Evolutionary conservation across 2,329 filamentous ascomycete species (phyloP), one percentile per base, ranked within the genome.

Genomic region (Colletotrichum lindemuthianum): DNA sequence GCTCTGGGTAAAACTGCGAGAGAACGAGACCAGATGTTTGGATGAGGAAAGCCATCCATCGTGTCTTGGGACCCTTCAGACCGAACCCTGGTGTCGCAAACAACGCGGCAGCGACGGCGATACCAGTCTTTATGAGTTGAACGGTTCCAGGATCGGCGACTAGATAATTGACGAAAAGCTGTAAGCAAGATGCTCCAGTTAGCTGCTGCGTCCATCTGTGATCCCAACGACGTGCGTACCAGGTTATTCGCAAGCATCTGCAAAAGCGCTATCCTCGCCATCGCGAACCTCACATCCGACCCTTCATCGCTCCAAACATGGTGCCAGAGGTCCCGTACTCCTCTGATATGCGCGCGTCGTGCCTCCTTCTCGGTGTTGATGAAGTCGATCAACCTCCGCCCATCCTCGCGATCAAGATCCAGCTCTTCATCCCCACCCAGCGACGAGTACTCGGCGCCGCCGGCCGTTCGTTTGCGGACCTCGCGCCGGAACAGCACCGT

Each of bases 201-300:
- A 5, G 24, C 13, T 10, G 13, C 32, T 8, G 6, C 37, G 6
- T 49, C 44, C 33, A 57, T 8, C n/a, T n/a, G 6, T 34, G 10
- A 13, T 24, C 6, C 36, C 33, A 34, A 11, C 11, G 2, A 24
- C 3, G 6, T 33, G 4, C 44, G 37, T 68, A 73, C 72, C 43
- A 69, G 69, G 61, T 76, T 76, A 63, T 75, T 76, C 54, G 75
- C 72, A 32, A 76, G 67, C 24, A 72, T 72, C 59, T 76, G 75
- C 45, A 76, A 67, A 12, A 76, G 63, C 8, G 74, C 73, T 53
- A 76, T 64, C 40, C 69, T 69, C 58, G 67, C 67, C 58, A 75
- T 73, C 6, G 70, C 72, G 49, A 71, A 75, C 47, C 71, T 65
- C 15, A 70, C 68, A 43, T 73, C 71, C 13, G 58, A 33, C 8